Base-by-base conservation (phyloP, 108 stramenopile species). In the Nitzschia inconspicua region DNA sequence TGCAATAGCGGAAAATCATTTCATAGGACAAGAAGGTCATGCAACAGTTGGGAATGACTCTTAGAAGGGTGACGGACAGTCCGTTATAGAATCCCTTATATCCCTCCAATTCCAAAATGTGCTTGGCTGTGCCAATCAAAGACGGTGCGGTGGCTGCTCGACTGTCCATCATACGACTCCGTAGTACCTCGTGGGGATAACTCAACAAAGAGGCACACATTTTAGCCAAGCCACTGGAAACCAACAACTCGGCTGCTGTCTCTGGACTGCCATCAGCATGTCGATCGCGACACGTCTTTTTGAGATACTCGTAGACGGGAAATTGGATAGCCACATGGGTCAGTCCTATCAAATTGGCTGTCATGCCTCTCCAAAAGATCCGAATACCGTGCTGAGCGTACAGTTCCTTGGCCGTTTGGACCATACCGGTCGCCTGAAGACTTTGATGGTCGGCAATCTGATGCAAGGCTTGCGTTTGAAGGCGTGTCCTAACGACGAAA, bases 171-270 rank as follows among this genome's bases (percentile, higher is more conserved):
- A 96, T 94, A 23, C 95, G 78, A 58, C 77, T 75, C 37, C 95
- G 68, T 22, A 94, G 63, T 13, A 96, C 95, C 66, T 96, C 95
- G 57, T 96, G 95, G 14, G 95, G 95, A 73, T 96, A 96, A 1
- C 89, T 88, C 20, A 92, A 43, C 4, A 79, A 26, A 8, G 84
- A 84, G 8, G 95, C 95, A 41, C 67, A 68, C 74, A 94, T 85
- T 76, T 96, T 96, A 35, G 77, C 70, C 29, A 89, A 32, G 16
- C 73, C 89, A 55, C 71, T 77, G 36, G 95, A 89, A 13, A 86
- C 3, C 30, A 96, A 63, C 44, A 93, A 77, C 61, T 93, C 88
- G 1, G 81, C 35, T 8, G 86, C 72, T 27, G 85, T 73, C 50
- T 86, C 85, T 37, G 63, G 57, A 11, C 5, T n/a, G n/a, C n/a